Percentiles rank a stretch among this genome's conserved stretches.
Conservation (phyloP, 1,284 basidiomycete genomes). For the Phylloboletellus chloephorus region DNA sequence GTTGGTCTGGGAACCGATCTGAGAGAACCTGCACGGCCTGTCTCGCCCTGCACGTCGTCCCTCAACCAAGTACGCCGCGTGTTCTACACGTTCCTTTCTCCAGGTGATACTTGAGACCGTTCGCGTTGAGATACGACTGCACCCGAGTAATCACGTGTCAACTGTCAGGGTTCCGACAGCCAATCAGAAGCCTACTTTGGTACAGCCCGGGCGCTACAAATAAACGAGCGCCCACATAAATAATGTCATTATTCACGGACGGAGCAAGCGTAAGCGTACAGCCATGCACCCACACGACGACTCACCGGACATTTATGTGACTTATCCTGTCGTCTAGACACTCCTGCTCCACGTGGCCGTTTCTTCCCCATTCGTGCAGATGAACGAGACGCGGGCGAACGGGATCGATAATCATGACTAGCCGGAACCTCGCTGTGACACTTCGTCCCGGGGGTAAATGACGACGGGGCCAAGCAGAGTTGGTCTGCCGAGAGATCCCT, state of each 20-base stretch:
- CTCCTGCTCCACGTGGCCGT: constrained; percentile 10
- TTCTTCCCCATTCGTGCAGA: constrained; percentile 7
- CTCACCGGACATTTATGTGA: constrained; percentile 37
- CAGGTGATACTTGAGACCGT: constrained; percentile 58
- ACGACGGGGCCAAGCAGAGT: constrained; percentile 2
- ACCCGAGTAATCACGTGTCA: constrained; percentile 3
- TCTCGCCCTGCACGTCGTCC: neutral
- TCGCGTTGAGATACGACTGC: constrained; percentile 52
- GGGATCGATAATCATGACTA: neutral
- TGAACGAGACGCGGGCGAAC: neutral
- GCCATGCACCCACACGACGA: constrained; percentile 10
- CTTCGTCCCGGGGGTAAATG: constrained; percentile 10
- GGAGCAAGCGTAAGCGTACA: neutral
- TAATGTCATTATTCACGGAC: neutral
- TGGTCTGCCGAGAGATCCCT: constrained; percentile 4
- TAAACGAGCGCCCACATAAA: neutral
- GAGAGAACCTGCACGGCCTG: neutral
- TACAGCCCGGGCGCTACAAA: constrained; percentile 37
- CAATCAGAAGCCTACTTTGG: constrained; percentile 32
- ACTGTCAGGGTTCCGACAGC: neutral
- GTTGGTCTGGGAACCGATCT: constrained; percentile 5
- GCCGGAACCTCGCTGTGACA: neutral
- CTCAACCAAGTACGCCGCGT: constrained; percentile 5
- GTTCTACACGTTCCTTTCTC: constrained; percentile 55
- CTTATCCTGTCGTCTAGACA: constrained; percentile 30